Conservation (phyloP, 768 basidiomycete genomes). For the Tylopilus intermedius region DNA sequence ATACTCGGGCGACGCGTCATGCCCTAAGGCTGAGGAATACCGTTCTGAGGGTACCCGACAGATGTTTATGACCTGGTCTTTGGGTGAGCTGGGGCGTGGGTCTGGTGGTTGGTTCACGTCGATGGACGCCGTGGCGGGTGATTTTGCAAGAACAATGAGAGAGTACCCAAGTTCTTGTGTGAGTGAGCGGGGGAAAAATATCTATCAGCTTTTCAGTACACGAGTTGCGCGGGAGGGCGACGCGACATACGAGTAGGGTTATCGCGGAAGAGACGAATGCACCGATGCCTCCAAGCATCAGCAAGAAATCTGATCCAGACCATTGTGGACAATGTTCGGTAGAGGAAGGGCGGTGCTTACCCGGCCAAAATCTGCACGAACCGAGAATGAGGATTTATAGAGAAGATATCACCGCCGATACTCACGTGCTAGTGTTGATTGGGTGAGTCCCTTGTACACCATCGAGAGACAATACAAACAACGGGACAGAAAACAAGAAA, state of each 20-base stretch:
- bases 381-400: neutral
- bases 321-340: neutral
- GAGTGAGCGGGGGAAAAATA: slow-evolving; percentile 77
- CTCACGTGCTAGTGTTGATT: slow-evolving; percentile 55
- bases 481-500: slow-evolving; percentile 65
- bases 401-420: slow-evolving; percentile 13
- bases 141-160: slow-evolving; percentile 29
- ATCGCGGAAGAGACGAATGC: slow-evolving; percentile 77
- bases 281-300: slow-evolving; percentile 69
- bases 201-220: slow-evolving; percentile 32
- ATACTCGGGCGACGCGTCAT: slow-evolving; percentile 37
- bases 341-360: slow-evolving; percentile 32
- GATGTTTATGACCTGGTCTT: slow-evolving; percentile 20
- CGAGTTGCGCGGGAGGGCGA: neutral
- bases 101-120: slow-evolving; percentile 17
- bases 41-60: slow-evolving; percentile 17
- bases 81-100: slow-evolving; percentile 19
- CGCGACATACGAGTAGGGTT: slow-evolving; percentile 60
- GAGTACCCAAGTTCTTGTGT: slow-evolving; percentile 61
- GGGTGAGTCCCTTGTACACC: slow-evolving; percentile 47
- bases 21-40: slow-evolving; percentile 21
- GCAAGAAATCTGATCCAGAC: slow-evolving; percentile 50
- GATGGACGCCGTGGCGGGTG: slow-evolving; percentile 22
- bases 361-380: slow-evolving; percentile 51
- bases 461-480: slow-evolving; percentile 64